Base-by-base conservation (phyloP, 2,329 filamentous ascomycete genomes). In the Tolypocladium paradoxum region DNA sequence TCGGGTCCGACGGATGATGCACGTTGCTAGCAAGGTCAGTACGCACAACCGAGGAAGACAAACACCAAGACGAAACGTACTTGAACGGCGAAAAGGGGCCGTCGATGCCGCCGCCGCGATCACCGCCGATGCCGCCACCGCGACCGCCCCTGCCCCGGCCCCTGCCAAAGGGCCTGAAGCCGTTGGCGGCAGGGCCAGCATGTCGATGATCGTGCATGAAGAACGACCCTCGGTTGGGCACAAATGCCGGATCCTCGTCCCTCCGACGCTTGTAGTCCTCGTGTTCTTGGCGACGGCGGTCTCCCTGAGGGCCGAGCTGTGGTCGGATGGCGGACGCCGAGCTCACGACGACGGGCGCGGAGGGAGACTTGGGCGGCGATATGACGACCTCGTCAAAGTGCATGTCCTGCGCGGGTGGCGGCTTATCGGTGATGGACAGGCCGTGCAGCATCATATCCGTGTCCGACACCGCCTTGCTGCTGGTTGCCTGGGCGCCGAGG, bases 161-260 rank as follows among this genome's bases (percentile, higher is more conserved):
- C 69, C 85, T 78, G 34, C 80, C 80, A 67, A 85, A 87, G 14
- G 84, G 81, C 54, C 87, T 78, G 69, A 92, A 90, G 51, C 87
- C 87, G 69, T 91, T 92, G 51, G 84, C 80, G 59, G 84, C 82
- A 46, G 85, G 81, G n/a, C 86, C 86, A 53, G 87, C 82, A 61
- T 89, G 85, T 57, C 90, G 82, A 64, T 93, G 89, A 67, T 97
- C 93, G 69, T 97, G 92, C 82, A 97, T 90, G 74, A 96, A 97
- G 76, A 97, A 97, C 57, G 88, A 86, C 55, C 93, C 93, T 59
- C 92, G 79, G 64, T 95, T 96, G 52, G 93, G 92, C 53, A 96
- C 92, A 71, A 96, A 96, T 12, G 91, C 84, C 36, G 92, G 92
- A 68, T 96, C 90, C 61, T 89, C 84, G 65, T 95, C 90, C 61